Base-by-base conservation (phyloP, 805 yeast species). In the Cyberlindnera veronae region DNA sequence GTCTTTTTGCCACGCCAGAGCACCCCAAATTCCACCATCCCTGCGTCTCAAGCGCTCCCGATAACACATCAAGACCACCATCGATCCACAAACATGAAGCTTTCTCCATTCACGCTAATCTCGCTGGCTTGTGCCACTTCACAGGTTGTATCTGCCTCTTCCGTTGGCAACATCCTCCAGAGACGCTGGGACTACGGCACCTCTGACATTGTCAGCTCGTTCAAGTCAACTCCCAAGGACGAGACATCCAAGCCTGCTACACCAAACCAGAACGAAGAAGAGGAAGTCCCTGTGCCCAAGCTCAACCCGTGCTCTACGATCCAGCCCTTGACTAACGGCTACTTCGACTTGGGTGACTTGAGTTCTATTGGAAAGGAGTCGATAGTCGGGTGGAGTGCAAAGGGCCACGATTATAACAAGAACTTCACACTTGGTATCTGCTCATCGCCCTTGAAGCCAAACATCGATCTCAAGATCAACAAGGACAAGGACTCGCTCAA, bases 351-450 rank as follows among this genome's bases (percentile, higher is more conserved):
- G n/a, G 43, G 58, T n/a, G 61, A 55, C 13, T 34, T 60, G 17
- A 59, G 63, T 20, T 53, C 60, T 1, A 46, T 47, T 8, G 48
- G 52, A 17, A 54, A 51, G 23, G 61, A 55, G 9, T 30, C 39
- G 4, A 27, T 51, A 3, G 54, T 52, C 20, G 74, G 81, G 18
- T 86, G 90, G 87, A 62, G 69, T 29, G 79, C 90, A 3, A 73
- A 72, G 45, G 95, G 95, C 1, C 74, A 72, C 58, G 93, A 82
- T 48, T 76, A 75, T 51, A 79, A 79, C 20, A 68, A 65, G 34
- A 89, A 89, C 61, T 89, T 82, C 64, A 83, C 91, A 1, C 50
- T 84, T 30, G 83, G 85, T n/a, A 66, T 83, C 3, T 83, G 91
- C 52, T 72, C 84, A 38, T 62, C 79, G n/a, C 77, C 82, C 19